Base-by-base conservation (phyloP, 495 filamentous ascomycete species). In the Apiosordaria backusii region DNA sequence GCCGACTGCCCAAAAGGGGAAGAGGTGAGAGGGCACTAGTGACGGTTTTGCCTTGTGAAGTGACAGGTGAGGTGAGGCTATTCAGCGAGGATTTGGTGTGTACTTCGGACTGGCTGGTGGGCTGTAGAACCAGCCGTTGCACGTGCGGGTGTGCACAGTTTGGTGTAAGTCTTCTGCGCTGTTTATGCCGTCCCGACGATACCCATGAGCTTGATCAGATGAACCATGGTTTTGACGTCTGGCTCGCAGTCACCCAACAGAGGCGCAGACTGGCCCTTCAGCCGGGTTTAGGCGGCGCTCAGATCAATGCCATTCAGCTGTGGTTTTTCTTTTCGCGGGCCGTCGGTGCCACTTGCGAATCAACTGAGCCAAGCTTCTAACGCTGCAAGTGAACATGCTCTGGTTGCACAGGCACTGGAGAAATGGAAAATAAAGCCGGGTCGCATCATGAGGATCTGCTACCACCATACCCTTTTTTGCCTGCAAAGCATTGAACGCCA, bases 401-500 rank as follows among this genome's bases (percentile, higher is more conserved):
- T 45, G 35, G 35, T 45, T 2, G 40, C 26, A 62, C 53, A n/a
- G 55, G 64, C 64, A 10, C 52, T 16, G 53, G 19, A 58, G 53
- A 61, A 65, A 24, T 27, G 29, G 61, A 57, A 16, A 40, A 27
- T 62, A 62, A 62, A 57, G 23, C 27, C 60, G 59, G 65, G 25
- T n/a, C 18, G 35, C 35, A 45, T 69, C 67, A 67, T 68, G 62
- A 68, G 24, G 70, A 71, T 71, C 70, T 67, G 66, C 69, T 55
- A 61, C 21, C 53, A 60, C 55, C 64, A 62, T 66, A 6, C 53
- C 57, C 26, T 25, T 27, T 59, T 24, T 59, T 24, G 16, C 50
- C 61, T 40, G 52, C 54, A 60, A 57, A 68, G 70, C 67, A 73
- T 72, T 70, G 70, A 70, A 67, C 67, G 72, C 70, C 70, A 70